Percentiles rank a stretch among this genome's conserved stretches.
phyloP scores from a whole-genome alignment of 805 yeast species.

The Candida tammaniensis region DNA sequence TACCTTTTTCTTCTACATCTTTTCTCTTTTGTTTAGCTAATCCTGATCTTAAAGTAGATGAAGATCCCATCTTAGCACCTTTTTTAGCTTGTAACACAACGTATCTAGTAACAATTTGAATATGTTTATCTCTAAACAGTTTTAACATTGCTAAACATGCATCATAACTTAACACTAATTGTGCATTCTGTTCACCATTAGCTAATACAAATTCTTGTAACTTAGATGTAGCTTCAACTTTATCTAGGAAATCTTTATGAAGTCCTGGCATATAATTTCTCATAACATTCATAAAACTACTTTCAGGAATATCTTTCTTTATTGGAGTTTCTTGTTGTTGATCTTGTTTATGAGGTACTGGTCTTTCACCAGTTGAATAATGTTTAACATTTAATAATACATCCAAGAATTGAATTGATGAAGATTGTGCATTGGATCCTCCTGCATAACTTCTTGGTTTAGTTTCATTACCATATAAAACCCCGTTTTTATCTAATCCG shows the following conservation, averaged over 20 bases:
- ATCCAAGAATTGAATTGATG: conserved; percentile 85
- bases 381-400: conserved; percentile 74
- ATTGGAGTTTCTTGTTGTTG: conserved; percentile 10
- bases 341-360: conserved; percentile 17
- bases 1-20: conserved; percentile 66
- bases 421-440: conserved; percentile 92
- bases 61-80: conserved; percentile 50
- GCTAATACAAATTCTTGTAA: conserved; percentile 62
- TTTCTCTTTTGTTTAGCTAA: conserved; percentile 50
- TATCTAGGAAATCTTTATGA: conserved; percentile 71
- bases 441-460: conserved; percentile 65
- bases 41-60: conserved; percentile 63
- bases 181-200: conserved; percentile 41
- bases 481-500: conserved; percentile 70
- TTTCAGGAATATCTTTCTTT: conserved; percentile 13
- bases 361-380: conserved; percentile 67
- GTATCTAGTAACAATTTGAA: conserved; percentile 87
- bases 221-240: conserved; percentile 54
- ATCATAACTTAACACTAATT: conserved; percentile 72
- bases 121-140: conserved; percentile 86
- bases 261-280: conserved; percentile 85
- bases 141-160: conserved; percentile 88
- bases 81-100: conserved; percentile 75
- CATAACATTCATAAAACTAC: conserved; percentile 76
- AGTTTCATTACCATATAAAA: conserved; percentile 67